Conservation (phyloP, 371 early-diverging fungal genomes). For the Mortierella sp. region DNA sequence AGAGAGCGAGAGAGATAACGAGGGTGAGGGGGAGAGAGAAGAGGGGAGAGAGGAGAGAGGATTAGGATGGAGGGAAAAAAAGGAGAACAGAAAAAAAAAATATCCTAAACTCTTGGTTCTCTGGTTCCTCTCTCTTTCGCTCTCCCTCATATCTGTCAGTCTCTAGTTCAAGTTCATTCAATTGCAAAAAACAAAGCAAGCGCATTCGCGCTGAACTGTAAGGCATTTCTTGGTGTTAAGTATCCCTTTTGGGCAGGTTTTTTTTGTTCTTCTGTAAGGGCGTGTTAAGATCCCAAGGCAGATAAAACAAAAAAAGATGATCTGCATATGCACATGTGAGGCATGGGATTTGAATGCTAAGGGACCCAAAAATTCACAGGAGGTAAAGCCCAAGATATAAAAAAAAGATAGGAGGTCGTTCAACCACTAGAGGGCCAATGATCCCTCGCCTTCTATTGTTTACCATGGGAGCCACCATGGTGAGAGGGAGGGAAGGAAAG, state of each 20-base stretch:
- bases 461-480: too few species aligned
- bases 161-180: neutral
- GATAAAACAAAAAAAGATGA: neutral
- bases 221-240: neutral
- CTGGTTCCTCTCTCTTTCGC: neutral
- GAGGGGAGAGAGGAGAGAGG: neutral
- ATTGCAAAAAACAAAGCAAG: neutral
- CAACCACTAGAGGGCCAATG: too few species aligned
- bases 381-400: too few species aligned
- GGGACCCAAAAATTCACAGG: too few species aligned
- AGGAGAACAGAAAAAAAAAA: neutral
- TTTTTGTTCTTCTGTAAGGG: slow-evolving; percentile 8
- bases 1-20: neutral
- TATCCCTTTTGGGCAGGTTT: neutral
- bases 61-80: too few species aligned
- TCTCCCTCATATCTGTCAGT: neutral
- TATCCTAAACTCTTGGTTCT: neutral
- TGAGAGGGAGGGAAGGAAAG: neutral
- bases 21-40: neutral
- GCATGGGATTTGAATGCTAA: too few species aligned
- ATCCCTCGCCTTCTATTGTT: too few species aligned
- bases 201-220: neutral
- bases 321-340: too few species aligned
- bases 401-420: too few species aligned
- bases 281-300: neutral